These are phyloP conservation scores for Penicillium sclerotiorum DNA, from an alignment of 2,329 filamentous ascomycete species.

Conservation along the genomic window DNA sequence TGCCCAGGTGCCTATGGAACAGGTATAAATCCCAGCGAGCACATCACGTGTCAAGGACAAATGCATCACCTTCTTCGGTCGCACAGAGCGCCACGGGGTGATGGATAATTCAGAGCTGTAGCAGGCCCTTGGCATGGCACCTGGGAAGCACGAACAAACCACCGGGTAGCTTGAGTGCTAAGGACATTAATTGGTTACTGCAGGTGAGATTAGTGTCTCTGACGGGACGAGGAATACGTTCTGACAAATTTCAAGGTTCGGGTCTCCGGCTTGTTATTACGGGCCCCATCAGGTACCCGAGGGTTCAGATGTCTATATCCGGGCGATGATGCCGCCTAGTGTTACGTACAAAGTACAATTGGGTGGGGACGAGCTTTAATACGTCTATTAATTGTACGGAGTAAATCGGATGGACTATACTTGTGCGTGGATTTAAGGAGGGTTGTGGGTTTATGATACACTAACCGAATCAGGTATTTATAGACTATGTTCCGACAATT, in stretches of 20 bases:
- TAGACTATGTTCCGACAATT: too few relatives aligned
- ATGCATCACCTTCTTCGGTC: slow-evolving; percentile 22
- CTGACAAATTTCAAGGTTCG: too few relatives aligned
- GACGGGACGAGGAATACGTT: not conserved
- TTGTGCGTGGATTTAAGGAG: too few relatives aligned
- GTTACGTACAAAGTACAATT: not conserved
- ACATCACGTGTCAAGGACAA: slow-evolving; percentile 6
- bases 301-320: not conserved
- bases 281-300: slow-evolving; percentile 8
- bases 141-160: not conserved
- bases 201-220: not conserved
- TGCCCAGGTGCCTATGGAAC: not conserved
- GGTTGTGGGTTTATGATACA: too few relatives aligned
- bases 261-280: too few relatives aligned
- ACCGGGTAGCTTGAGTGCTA: not conserved
- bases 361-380: too few relatives aligned
- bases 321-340: not conserved
- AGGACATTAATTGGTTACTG: not conserved
- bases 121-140: not conserved
- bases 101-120: not conserved
- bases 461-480: too few relatives aligned
- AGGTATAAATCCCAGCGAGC: not conserved
- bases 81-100: slow-evolving; percentile 14
- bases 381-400: too few relatives aligned
- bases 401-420: too few relatives aligned